Evolutionary conservation across 2,329 filamentous ascomycete species (phyloP), one percentile per base, ranked within the genome.

Genomic region (Torrubiellomyces zombiae): DNA sequence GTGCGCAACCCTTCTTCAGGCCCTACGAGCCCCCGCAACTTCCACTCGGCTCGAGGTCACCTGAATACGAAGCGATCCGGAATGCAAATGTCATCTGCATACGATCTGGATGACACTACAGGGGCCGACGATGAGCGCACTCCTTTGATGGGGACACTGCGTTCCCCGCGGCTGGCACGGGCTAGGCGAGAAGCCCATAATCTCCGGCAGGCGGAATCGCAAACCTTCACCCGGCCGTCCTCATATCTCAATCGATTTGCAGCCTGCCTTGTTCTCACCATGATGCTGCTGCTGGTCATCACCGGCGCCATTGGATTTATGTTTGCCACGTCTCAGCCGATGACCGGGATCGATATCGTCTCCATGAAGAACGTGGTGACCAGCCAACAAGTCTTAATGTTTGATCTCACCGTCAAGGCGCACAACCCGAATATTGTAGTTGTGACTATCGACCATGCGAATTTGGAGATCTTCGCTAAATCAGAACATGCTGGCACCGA

Each of bases 381-480:
- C 3, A 93, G 81, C 39, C 81, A 93, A 48, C 81, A 93, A 47
- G 85, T 95, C 46, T 65, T 98, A 20, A 93, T 98, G 70, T 67
- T 95, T 40, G 86, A 98, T 48, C 56, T 98, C 24, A 71, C 80
- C 12, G 81, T 98, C 31, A 71, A 71, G 37, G 89, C 86, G 1
- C 63, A 86, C 38, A 98, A 98, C 45, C 85, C 86, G 1, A 98
- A 95, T 38, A 73, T 94, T 20, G 77, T 95, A 19, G 73, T 82
- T 2, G 77, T 98, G 20, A 77, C 77, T 3, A 71, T 98, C 18
- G 74, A 79, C 34, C 74, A 85, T 23, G 76, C 91, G 43, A 83
- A 95, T 45, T 63, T 95, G 29, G 83, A 91, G 41, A 67, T 98
- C 16, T 95, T 95, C 50, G 89, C 89, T 16, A 93, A 91, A 51